phyloP scores from a whole-genome alignment of 1,139 yeast genomes.

The Groenewaldozyma sp. region DNA sequence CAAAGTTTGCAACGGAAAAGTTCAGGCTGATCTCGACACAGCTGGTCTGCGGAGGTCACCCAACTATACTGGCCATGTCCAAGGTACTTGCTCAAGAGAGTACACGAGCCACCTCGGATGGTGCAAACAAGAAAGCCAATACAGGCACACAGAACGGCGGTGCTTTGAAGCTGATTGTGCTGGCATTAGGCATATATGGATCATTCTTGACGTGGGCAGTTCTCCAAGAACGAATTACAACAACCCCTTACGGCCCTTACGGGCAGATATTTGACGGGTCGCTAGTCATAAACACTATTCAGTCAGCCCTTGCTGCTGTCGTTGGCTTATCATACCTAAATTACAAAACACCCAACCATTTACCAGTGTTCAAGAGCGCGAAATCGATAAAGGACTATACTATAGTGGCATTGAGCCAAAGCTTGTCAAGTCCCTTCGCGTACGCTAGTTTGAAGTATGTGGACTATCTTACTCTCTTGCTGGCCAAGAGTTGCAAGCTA shows the following conservation, averaged over 20 bases:
- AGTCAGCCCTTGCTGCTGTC: conserved; percentile 60
- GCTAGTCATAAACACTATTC: conserved; percentile 61
- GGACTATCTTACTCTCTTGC: conserved; percentile 71
- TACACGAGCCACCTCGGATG: too few relatives aligned
- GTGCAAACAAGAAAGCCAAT: too few relatives aligned
- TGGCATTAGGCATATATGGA: conserved; percentile 58
- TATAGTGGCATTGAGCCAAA: conserved; percentile 66
- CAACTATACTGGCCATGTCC: too few relatives aligned
- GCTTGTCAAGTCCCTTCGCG: conserved; percentile 74
- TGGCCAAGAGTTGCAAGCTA: conserved; percentile 89
- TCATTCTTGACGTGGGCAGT: conserved; percentile 88
- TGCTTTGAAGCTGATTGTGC: not conserved
- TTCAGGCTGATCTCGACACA: too few relatives aligned
- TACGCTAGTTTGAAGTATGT: conserved; percentile 70
- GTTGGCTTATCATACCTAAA: conserved; percentile 56
- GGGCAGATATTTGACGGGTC: conserved; percentile 61
- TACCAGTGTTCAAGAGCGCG: conserved; percentile 24
- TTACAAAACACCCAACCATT: conserved; percentile 21
- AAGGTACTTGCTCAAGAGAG: too few relatives aligned
- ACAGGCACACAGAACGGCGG: too few relatives aligned
- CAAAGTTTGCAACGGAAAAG: too few relatives aligned
- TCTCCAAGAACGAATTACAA: conserved; percentile 78
- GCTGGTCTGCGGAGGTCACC: too few relatives aligned
- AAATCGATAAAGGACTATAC: conserved; percentile 37
- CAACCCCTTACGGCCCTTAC: conserved; percentile 63